These are phyloP conservation scores for Aspergillus flavus DNA, from an alignment of 2,329 filamentous ascomycete species.

Conservation along the genomic window DNA sequence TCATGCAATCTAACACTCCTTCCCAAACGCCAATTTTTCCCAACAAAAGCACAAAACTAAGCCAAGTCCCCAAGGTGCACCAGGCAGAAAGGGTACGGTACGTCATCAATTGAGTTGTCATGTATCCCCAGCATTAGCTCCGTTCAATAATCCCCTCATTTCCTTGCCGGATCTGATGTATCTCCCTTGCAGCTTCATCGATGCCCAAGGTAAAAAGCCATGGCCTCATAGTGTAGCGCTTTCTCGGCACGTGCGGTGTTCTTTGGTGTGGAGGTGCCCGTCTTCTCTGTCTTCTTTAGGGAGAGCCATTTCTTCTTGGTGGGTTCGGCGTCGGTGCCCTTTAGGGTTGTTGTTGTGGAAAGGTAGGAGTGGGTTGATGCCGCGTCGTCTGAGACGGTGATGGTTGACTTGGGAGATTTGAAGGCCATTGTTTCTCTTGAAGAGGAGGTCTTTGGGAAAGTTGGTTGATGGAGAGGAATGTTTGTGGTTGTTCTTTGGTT, in stretches of 20 bases:
- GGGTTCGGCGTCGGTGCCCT: slow-evolving; percentile 16
- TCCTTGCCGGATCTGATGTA: background rate
- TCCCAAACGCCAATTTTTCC: background rate
- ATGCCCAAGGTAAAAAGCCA: slow-evolving; percentile 26
- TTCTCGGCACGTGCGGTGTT: slow-evolving; percentile 5
- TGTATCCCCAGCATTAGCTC: background rate
- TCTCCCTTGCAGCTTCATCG: slow-evolving; percentile 18
- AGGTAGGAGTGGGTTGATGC: slow-evolving; percentile 27
- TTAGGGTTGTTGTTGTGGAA: slow-evolving; percentile 30
- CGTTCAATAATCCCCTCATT: background rate
- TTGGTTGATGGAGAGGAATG: background rate
- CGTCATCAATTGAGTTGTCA: background rate
- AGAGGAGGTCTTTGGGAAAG: background rate
- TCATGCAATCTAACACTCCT: background rate
- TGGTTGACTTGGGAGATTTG: slow-evolving; percentile 4
- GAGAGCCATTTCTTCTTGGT: slow-evolving; percentile 11
- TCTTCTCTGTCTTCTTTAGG: slow-evolving; percentile 1
- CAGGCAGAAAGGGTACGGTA: background rate
- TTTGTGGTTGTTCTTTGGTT: slow-evolving; percentile 5
- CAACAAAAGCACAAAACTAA: background rate
- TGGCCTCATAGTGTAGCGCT: slow-evolving; percentile 24
- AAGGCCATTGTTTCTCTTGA: slow-evolving; percentile 1
- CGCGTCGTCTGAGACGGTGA: slow-evolving; percentile 17
- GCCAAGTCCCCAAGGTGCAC: background rate
- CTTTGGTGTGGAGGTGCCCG: background rate